A percentile compares a stretch with the other conserved stretches of the same genome.
Evolutionary conservation across 768 basidiomycete genomes (phyloP).

Genomic region (Lactifluus volemus): DNA sequence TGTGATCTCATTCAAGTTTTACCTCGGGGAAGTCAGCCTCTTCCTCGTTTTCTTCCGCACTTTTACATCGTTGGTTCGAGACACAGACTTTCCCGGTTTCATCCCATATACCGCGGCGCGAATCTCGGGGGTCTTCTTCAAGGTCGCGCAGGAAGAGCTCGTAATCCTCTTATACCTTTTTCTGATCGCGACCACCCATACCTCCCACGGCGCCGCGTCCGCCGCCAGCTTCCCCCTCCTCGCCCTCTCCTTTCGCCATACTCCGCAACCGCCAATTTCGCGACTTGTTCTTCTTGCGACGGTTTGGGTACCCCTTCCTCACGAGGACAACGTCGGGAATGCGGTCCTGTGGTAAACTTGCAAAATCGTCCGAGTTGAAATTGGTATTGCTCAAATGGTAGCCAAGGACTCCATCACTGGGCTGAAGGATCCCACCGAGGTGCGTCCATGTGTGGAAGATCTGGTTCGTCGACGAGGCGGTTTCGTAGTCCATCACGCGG

Average conservation of each 20-base stretch:
- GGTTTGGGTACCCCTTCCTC: slow-evolving; percentile 91
- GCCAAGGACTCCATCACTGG: slow-evolving; percentile 88
- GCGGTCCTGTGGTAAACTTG: slow-evolving; percentile 50
- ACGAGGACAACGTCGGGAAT: slow-evolving; percentile 91
- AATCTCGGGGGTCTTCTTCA: slow-evolving; percentile 92
- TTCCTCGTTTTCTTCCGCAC: slow-evolving; percentile 38
- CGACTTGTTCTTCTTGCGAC: slow-evolving; percentile 81
- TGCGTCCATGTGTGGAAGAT: slow-evolving; percentile 97
- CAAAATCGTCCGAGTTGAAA: slow-evolving; percentile 87
- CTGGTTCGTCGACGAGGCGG: slow-evolving; percentile 50
- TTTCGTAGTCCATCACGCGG: slow-evolving; percentile 52
- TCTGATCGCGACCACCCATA: slow-evolving; percentile 81
- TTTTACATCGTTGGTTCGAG: slow-evolving; percentile 31
- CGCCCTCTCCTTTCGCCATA: slow-evolving; percentile 87
- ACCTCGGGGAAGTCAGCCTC: slow-evolving; percentile 89
- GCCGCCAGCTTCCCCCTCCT: slow-evolving; percentile 70
- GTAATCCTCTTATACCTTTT: slow-evolving; percentile 94
- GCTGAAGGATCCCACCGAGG: slow-evolving; percentile 86
- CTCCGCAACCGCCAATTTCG: slow-evolving; percentile 84
- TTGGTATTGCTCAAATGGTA: slow-evolving; percentile 85
- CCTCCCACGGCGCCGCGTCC: slow-evolving; percentile 84
- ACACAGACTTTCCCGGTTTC: slow-evolving; percentile 39
- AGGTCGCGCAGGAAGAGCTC: slow-evolving; percentile 90
- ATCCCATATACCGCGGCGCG: slow-evolving; percentile 48
- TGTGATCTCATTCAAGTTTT: slow-evolving; percentile 78